phyloP scores from a whole-genome alignment of 31 red algal genomes.

The Odonthalia washingtoniensis region DNA sequence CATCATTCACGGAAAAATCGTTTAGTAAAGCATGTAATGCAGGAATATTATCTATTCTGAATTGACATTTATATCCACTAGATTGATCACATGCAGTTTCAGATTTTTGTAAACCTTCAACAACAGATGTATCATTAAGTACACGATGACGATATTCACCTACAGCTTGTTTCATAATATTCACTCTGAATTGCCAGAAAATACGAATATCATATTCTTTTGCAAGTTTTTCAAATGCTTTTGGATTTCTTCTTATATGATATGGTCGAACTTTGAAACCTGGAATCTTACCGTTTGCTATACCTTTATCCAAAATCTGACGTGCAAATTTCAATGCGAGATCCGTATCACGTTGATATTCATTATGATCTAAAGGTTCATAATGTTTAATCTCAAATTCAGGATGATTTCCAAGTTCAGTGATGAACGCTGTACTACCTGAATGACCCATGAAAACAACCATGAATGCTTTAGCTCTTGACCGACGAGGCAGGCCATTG shows the following conservation, averaged over 20 bases:
- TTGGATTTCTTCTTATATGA: conserved; percentile 58
- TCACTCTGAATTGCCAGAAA: conserved; percentile 73
- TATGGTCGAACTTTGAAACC: conserved; percentile 84
- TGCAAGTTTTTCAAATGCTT: conserved; percentile 47
- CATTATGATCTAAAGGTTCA: conserved; percentile 71
- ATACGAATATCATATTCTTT: conserved; percentile 61
- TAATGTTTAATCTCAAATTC: conserved; percentile 45
- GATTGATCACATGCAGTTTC: conserved; percentile 45
- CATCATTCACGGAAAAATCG: conserved; percentile 57
- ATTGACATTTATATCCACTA: conserved; percentile 52
- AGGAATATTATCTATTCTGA: conserved; percentile 62
- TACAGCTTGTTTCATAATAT: conserved; percentile 78
- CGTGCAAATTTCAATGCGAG: conserved; percentile 48
- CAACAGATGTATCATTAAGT: conserved; percentile 63
- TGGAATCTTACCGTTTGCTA: conserved; percentile 57
- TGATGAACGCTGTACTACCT: conserved; percentile 68
- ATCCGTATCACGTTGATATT: conserved; percentile 47
- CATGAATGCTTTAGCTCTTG: conserved; percentile 73
- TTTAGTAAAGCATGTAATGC: conserved; percentile 61
- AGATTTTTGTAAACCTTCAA: conserved; percentile 50
- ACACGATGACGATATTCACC: conserved; percentile 75
- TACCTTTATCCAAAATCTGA: conserved; percentile 59
- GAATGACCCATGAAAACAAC: conserved; percentile 81
- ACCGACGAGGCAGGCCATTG: no score
- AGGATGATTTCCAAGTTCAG: conserved; percentile 62